Evolutionary conservation across 331 rosid species (phyloP).

Genomic region (Stylosanthes scabra): DNA sequence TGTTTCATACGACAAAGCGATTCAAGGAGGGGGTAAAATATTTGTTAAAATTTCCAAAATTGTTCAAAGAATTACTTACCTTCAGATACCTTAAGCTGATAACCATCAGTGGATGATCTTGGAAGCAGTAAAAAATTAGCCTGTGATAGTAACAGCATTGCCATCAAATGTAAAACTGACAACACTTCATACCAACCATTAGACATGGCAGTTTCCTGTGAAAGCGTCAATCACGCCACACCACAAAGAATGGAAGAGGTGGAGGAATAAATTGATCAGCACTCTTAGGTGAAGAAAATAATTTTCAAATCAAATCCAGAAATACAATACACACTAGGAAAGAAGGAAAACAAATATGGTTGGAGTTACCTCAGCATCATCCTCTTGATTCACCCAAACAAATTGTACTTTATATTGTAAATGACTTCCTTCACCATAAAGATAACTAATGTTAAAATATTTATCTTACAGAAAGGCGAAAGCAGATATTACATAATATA

Average conservation of each 20-base stretch:
- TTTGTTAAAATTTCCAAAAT: background rate
- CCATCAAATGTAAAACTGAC: slow-evolving; percentile 95
- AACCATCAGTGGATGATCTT: slow-evolving; percentile 82
- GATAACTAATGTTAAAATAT: slow-evolving; percentile 31
- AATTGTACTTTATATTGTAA: slow-evolving; percentile 88
- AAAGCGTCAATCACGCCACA: slow-evolving; percentile 30
- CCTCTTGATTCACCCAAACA: slow-evolving; percentile 96
- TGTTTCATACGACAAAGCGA: slow-evolving; percentile 23
- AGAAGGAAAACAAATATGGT: too few relatives aligned
- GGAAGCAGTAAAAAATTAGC: slow-evolving; percentile 98
- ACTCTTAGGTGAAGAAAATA: slow-evolving; percentile 23
- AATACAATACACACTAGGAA: background rate
- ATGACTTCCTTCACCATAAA: slow-evolving; percentile 79
- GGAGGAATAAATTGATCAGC: slow-evolving; percentile 25
- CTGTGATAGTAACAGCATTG: slow-evolving; percentile 81
- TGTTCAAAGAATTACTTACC: slow-evolving; percentile 55
- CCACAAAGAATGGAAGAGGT: slow-evolving; percentile 23
- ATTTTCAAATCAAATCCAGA: slow-evolving; percentile 35
- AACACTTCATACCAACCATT: slow-evolving; percentile 96
- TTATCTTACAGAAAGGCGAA: slow-evolving; percentile 24
- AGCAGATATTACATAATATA: slow-evolving; percentile 31
- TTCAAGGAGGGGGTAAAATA: background rate
- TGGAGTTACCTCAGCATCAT: slow-evolving; percentile 75
- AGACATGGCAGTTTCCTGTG: slow-evolving; percentile 91
- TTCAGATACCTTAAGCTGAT: slow-evolving; percentile 89